Evolutionary conservation across 2,329 filamentous ascomycete genomes (phyloP), one percentile per base, ranked within the genome.

Genomic region (Phaeosphaeriaceae sp.): DNA sequence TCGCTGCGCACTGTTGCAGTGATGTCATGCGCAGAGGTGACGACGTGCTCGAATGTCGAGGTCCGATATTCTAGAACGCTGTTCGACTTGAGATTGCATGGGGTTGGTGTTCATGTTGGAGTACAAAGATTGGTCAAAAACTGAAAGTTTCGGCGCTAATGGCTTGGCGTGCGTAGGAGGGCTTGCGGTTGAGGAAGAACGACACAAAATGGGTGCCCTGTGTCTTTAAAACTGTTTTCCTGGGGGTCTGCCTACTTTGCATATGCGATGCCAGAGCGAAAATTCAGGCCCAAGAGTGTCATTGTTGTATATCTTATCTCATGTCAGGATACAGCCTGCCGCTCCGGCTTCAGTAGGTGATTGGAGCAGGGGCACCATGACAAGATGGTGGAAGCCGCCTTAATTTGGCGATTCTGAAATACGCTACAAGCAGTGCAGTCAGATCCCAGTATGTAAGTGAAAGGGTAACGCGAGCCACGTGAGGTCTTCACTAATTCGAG

Each of bases 121-220:
- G 51, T 46, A 53, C 47, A 27, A 48, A 42, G 51, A 53, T 53
- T 53, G 51, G 51, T 48, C 51, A 53, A 53, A 48, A 36, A 21
- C 44, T n/a, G 20, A 46, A 47, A 31, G 45, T 55, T 50, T 50
- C 40, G 53, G 45, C 36, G 47, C 48, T 55, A 55, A 40, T 22
- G 53, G 22, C 53, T 55, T 55, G 53, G 53, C 53, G 36, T 55
- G 53, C 53, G 53, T 54, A 54, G 53, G 42, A 41, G 36, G 44
- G 19, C 33, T 40, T 24, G 22, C 42, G 17, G 20, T 22, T 7
- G 31, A 49, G 46, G 53, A 42, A 49, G 53, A 44, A 49, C 33
- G 17, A 48, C 44, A 48, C 27, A 48, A 51, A 27, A 25, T 7
- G 9, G 20, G 20, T 22, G 45, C 21, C 17, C 21, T 19, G 45